phyloP scores from a whole-genome alignment of 2,329 filamentous ascomycete species.

The Aspergillus vadensis region DNA sequence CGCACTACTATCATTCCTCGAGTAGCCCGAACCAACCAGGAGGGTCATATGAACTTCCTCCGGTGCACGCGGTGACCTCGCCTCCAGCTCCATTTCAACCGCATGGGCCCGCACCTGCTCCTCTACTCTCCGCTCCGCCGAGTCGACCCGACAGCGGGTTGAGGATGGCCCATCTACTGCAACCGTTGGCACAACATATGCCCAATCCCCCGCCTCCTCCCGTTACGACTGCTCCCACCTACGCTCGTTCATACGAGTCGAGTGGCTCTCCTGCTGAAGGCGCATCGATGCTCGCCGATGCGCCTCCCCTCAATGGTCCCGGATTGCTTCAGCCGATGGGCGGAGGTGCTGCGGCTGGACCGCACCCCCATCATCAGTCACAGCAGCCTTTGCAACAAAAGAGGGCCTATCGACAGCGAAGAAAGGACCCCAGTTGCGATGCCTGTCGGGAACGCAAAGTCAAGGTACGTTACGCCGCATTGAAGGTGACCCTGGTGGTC shows the following conservation, averaged over 20 bases:
- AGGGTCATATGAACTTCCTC: constrained; percentile 36
- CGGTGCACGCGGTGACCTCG: constrained; percentile 40
- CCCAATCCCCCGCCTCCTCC: constrained; percentile 25
- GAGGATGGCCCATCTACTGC: constrained; percentile 46
- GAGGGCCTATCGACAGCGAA: constrained; percentile 86
- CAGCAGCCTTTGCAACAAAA: constrained; percentile 72
- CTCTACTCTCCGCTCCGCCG: constrained; percentile 40
- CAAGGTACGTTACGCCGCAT: constrained; percentile 50
- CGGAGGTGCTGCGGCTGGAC: constrained; percentile 1
- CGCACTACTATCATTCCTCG: constrained; percentile 35
- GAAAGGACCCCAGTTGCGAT: constrained; percentile 97
- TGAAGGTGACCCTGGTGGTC: not conserved
- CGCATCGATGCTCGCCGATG: constrained; percentile 39
- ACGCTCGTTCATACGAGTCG: constrained; percentile 44
- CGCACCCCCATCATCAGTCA: constrained; percentile 45
- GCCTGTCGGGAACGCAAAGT: constrained; percentile 84
- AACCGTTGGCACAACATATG: constrained; percentile 36
- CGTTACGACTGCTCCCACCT: constrained; percentile 30
- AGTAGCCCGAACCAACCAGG: constrained; percentile 27
- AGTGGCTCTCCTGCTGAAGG: constrained; percentile 44
- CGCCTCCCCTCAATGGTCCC: constrained; percentile 41
- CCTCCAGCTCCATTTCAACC: constrained; percentile 31
- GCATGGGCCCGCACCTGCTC: constrained; percentile 25
- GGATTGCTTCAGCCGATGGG: constrained; percentile 20
- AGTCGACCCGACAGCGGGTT: constrained; percentile 43